Evolutionary conservation across 2,329 filamentous ascomycete genomes (phyloP).

Genomic region (Pezicula radicicola): DNA sequence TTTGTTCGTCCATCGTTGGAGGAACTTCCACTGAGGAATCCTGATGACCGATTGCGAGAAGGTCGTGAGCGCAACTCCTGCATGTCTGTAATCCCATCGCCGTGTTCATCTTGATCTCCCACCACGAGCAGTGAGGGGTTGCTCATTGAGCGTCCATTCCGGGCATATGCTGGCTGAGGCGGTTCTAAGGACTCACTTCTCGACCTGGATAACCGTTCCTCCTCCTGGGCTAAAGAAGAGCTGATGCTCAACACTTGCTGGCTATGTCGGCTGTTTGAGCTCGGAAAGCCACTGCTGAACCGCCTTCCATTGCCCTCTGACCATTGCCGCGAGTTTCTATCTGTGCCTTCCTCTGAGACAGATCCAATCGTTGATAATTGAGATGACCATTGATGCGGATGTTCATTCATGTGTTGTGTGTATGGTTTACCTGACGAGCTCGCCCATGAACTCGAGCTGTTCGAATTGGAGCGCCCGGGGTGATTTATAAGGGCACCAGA

Average conservation of each 20-base stretch:
- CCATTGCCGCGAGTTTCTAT: conserved; percentile 42
- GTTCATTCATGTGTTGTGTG: conserved; percentile 40
- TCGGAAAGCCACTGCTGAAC: conserved; percentile 42
- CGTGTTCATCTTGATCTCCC: conserved; percentile 59
- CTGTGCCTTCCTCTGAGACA: conserved; percentile 53
- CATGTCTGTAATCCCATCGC: conserved; percentile 61
- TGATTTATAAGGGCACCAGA: conserved; percentile 24
- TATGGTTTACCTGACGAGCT: conserved; percentile 21
- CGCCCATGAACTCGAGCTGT: conserved; percentile 30
- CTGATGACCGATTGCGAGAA: conserved; percentile 51
- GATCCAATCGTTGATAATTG: conserved; percentile 63
- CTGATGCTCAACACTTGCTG: conserved; percentile 56
- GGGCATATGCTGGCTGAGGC: conserved; percentile 41
- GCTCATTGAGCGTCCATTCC: conserved; percentile 29
- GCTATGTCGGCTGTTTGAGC: conserved; percentile 48
- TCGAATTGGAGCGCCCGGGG: conserved; percentile 13
- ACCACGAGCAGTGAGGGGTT: conserved; percentile 41
- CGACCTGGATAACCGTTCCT: conserved; percentile 13
- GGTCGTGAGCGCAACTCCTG: conserved; percentile 48
- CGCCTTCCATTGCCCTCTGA: conserved; percentile 37
- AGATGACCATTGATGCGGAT: conserved; percentile 59
- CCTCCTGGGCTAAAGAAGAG: conserved; percentile 35
- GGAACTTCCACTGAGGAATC: conserved; percentile 43
- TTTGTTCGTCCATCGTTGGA: conserved; percentile 36
- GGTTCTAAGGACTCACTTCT: conserved; percentile 41